Conservation (phyloP, 73 alveolate species). For the Stentor roeselii region DNA sequence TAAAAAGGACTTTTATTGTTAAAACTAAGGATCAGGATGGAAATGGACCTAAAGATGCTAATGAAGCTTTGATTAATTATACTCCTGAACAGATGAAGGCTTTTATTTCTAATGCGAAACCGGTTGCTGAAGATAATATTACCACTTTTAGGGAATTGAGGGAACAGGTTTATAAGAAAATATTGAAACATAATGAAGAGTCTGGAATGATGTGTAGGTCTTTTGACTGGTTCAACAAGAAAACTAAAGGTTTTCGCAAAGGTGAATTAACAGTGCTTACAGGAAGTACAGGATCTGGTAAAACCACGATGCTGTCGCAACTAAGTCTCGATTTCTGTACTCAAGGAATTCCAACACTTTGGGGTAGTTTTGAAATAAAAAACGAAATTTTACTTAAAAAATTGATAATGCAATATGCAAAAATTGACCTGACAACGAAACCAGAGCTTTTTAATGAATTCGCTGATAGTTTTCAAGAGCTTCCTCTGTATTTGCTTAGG, state of each 20-base stretch:
- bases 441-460: slow-evolving; percentile 38
- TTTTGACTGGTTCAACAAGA: slow-evolving; percentile 59
- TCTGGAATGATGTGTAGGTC: slow-evolving; percentile 51
- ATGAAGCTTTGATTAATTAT: slow-evolving; percentile 60
- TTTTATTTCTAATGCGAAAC: slow-evolving; percentile 35
- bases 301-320: slow-evolving; percentile 81
- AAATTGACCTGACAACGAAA: slow-evolving; percentile 41
- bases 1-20: slow-evolving; percentile 57
- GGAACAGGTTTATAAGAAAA: slow-evolving; percentile 34
- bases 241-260: slow-evolving; percentile 73
- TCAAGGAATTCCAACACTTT: slow-evolving; percentile 74
- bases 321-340: slow-evolving; percentile 67
- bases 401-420: slow-evolving; percentile 51
- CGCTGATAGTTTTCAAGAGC: slow-evolving; percentile 51
- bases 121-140: slow-evolving; percentile 56
- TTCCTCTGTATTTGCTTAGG: slow-evolving; percentile 73
- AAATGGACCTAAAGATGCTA: slow-evolving; percentile 69
- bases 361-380: slow-evolving; percentile 91
- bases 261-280: slow-evolving; percentile 86
- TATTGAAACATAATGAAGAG: slow-evolving; percentile 42
- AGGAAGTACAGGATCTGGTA: slow-evolving; percentile 93
- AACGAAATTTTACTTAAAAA: slow-evolving; percentile 68
- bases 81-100: slow-evolving; percentile 32
- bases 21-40: slow-evolving; percentile 31
- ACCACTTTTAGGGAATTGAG: slow-evolving; percentile 53